A percentile compares a stretch with the other conserved stretches of the same genome.
These are phyloP conservation scores for Rhynchosporium graminicola DNA, from an alignment of 2,329 filamentous ascomycete genomes.

Conservation along the genomic window DNA sequence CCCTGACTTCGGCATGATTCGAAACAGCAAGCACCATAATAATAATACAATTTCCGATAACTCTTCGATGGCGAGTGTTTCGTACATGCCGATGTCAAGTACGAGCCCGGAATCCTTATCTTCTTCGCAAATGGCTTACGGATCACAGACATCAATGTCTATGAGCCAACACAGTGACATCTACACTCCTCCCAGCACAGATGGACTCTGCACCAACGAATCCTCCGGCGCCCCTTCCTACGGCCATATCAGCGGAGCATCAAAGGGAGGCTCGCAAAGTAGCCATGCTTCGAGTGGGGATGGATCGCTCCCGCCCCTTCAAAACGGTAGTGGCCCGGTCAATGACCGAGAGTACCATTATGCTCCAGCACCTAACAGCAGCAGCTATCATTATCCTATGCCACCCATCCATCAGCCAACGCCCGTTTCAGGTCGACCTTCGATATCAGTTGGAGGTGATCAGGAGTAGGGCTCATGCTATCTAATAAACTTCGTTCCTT, in stretches of 20 bases:
- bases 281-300: slow-evolving; percentile 20
- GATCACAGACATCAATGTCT: slow-evolving; percentile 22
- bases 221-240: slow-evolving; percentile 28
- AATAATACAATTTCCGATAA: slow-evolving; percentile 25
- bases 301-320: slow-evolving; percentile 14
- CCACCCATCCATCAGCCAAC: slow-evolving; percentile 8
- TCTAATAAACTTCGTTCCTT: too few relatives aligned
- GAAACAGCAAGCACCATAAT: slow-evolving; percentile 11
- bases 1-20: slow-evolving; percentile 19
- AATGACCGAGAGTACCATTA: slow-evolving; percentile 14
- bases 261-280: slow-evolving; percentile 26
- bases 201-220: slow-evolving; percentile 22
- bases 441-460: slow-evolving; percentile 14
- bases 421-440: not conserved
- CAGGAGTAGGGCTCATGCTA: not conserved
- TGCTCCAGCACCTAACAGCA: not conserved
- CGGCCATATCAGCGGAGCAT: slow-evolving; percentile 19
- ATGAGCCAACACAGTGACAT: slow-evolving; percentile 24
- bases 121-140: slow-evolving; percentile 30
- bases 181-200: slow-evolving; percentile 23
- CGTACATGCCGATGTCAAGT: slow-evolving; percentile 30
- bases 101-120: slow-evolving; percentile 34
- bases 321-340: not conserved
- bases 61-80: slow-evolving; percentile 14
- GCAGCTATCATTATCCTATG: not conserved